Conservation (phyloP, 208 protist genomes). For the Blechomonas ayalai region DNA sequence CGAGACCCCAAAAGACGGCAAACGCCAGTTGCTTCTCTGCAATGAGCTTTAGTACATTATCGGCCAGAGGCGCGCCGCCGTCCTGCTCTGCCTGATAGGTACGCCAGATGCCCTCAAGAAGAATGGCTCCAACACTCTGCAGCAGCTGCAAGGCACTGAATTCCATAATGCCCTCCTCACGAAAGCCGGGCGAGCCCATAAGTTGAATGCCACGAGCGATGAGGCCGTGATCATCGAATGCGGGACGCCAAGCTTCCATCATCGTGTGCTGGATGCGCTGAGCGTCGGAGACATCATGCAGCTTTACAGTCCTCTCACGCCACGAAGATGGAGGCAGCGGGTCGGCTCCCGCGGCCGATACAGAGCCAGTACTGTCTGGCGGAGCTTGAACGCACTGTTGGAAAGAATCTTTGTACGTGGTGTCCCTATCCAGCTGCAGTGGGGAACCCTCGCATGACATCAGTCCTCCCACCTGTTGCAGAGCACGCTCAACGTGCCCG, state of each 20-base stretch:
- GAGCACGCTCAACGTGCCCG: no score
- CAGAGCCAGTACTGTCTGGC: no score
- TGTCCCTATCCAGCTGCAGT: no score
- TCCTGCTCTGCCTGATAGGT: conserved; percentile 88
- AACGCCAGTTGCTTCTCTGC: conserved; percentile 86
- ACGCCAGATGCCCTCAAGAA: conserved; percentile 85
- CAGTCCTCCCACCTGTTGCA: no score
- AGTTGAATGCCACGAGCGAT: conserved; percentile 73
- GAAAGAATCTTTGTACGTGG: no score
- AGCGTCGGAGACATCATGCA: conserved; percentile 25
- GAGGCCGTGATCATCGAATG: conserved; percentile 79
- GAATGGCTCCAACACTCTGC: conserved; percentile 87
- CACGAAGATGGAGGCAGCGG: no score
- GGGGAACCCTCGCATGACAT: no score
- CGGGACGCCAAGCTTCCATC: conserved; percentile 61
- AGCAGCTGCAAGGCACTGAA: conserved; percentile 85
- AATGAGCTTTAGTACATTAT: conserved; percentile 25
- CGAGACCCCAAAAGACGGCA: conserved; percentile 95
- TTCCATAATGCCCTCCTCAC: conserved; percentile 92
- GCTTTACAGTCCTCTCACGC: no score
- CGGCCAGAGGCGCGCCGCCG: conserved; percentile 25
- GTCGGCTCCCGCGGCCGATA: no score
- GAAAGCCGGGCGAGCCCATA: conserved; percentile 41
- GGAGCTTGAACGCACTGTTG: no score
- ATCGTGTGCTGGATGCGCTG: conserved; percentile 84